Evolutionary conservation across 225 moss, liverwort and hornwort genomes (phyloP).

Genomic region (Physcomitrium patens): DNA sequence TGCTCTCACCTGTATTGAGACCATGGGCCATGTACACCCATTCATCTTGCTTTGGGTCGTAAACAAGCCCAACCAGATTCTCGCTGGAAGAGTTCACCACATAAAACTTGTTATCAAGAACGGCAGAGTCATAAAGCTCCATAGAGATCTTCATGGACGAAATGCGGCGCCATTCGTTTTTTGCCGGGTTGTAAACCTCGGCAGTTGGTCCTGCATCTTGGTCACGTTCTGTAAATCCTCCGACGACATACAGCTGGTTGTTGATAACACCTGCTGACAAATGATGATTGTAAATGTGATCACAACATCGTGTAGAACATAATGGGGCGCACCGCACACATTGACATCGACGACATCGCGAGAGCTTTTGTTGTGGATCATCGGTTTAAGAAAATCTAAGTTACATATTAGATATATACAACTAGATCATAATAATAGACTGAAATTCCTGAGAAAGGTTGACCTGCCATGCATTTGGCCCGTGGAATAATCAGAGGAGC

Average conservation of each 20-base stretch:
- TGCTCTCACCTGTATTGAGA: conserved; percentile 72
- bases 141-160: conserved; percentile 91
- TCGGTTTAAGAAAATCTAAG: not conserved
- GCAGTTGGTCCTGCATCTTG: conserved; percentile 91
- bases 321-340: not conserved
- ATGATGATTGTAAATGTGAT: conserved; percentile 18
- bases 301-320: conserved; percentile 9
- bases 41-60: conserved; percentile 88
- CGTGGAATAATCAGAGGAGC: conserved; percentile 78
- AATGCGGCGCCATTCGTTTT: conserved; percentile 77
- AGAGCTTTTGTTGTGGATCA: not conserved
- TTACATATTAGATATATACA: conserved; percentile 13
- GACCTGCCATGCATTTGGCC: conserved; percentile 98
- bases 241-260: conserved; percentile 91
- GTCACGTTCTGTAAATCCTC: conserved; percentile 89
- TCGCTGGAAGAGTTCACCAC: conserved; percentile 97
- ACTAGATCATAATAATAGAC: conserved; percentile 25
- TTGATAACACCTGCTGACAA: conserved; percentile 84
- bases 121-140: conserved; percentile 95
- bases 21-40: conserved; percentile 99
- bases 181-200: conserved; percentile 81
- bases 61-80: conserved; percentile 92
- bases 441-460: conserved; percentile 27
- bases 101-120: conserved; percentile 86
- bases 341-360: conserved; percentile 20